Evolutionary conservation across 148 eudicot genomes (phyloP), one percentile per base, ranked within the genome.

Genomic region (Arbutus unedo): DNA sequence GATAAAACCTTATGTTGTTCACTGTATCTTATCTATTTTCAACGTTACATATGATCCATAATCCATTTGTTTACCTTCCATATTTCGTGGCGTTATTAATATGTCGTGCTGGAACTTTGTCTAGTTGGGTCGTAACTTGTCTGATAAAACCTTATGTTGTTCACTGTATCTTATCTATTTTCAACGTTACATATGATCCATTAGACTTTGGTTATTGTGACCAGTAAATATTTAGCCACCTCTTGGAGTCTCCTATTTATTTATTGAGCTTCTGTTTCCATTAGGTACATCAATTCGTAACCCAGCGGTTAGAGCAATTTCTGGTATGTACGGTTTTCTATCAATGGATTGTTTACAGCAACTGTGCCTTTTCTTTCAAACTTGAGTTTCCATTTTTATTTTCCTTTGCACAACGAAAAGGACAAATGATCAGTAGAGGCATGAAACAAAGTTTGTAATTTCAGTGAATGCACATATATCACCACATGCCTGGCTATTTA

Each of bases 211-310:
- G 38, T 31, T 21, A 23, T 23, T 64, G 13, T 62, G 81, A 47
- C 38, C 10, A n/a, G 3, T n/a, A 47, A 41, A 45, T 79, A 60
- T 85, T 41, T 23, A 64, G 72, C 60, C 13, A 44, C 15, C 4
- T 38, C 50, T 67, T 41, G 10, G 50, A 41, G 21, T 81, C n/a
- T n/a, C 6, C 49, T 77, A 64, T 38, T 48, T 41, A 23, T 14
- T 31, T 68, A 2, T 66, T 11, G 14, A 8, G 64, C 38, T 78
- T 81, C 50, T 76, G 23, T 82, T 38, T 87, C 10, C 74, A 75
- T 66, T 89, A 96, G 99, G 99, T 87, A 64, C 92, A 91, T 89
- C 99, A 96, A 81, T 96, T 96, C 88, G 96, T 96, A 59, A 94
- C 92, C 15, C 88, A 98, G 83, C 92, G 99, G 83, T 90, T 96